Evolutionary conservation across 495 filamentous ascomycete species (phyloP).

Genomic region (Evernia prunastri): DNA sequence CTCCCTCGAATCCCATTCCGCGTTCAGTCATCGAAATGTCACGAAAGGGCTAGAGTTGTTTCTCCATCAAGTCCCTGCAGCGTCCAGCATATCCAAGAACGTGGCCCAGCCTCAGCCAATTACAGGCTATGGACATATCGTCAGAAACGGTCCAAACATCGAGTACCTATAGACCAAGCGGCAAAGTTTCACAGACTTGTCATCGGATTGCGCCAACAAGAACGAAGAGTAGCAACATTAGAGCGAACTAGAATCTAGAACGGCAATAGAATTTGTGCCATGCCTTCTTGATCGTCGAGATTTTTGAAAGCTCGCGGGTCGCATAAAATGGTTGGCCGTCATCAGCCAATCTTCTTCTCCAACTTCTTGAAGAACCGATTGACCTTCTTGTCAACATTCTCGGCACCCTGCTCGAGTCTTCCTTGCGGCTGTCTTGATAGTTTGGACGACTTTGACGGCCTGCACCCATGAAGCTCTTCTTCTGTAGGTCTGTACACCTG

Average conservation of each 20-base stretch:
- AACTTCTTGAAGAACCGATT: conserved; percentile 79
- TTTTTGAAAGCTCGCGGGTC: not conserved
- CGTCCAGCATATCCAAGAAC: not conserved
- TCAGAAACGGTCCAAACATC: not conserved
- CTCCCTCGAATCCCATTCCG: not conserved
- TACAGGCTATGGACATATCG: not conserved
- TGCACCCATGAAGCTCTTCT: conserved; percentile 48
- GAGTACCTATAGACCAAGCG: not conserved
- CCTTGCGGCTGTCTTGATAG: conserved; percentile 40
- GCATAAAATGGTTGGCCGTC: not conserved
- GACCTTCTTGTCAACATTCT: conserved; percentile 67
- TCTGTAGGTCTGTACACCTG: conserved; percentile 75
- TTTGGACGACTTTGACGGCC: conserved; percentile 50
- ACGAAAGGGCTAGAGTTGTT: not conserved
- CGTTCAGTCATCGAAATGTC: not conserved
- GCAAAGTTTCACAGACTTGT: not conserved
- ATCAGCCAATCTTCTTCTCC: conserved; percentile 69
- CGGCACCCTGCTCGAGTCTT: conserved; percentile 63
- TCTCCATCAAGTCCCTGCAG: not conserved
- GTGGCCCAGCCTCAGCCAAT: not conserved
- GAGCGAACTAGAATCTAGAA: not conserved
- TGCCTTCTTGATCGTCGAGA: not conserved
- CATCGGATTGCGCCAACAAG: not conserved
- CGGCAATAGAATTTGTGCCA: not conserved
- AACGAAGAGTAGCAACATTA: not conserved